Evolutionary conservation across 495 filamentous ascomycete species (phyloP), one percentile per base, ranked within the genome.

Genomic region (Trichoderma gamsii): DNA sequence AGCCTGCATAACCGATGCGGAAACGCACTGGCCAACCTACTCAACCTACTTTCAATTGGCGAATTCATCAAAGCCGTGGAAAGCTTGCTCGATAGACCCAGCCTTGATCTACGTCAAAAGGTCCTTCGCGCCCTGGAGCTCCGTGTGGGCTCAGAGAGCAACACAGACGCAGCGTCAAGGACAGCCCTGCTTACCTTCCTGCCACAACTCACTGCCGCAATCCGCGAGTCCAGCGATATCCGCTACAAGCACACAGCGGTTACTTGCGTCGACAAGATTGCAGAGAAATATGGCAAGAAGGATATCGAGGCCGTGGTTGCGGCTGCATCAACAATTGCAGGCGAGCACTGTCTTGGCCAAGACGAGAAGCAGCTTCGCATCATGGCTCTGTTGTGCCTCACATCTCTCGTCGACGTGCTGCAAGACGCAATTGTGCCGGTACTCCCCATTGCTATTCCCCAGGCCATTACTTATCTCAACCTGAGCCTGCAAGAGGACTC

Each of bases 251-350:
- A 89, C 71, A 89, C 88, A 35, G 90, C 93, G 6, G 83, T 98
- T 51, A 84, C 85, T 49, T 98, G 95, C 72, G 90, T 97, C 64
- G 92, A 97, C 78, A 88, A 89, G 72, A 93, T 98, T 66, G 85
- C 90, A 11, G 92, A 96, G 77, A 91, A 91, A 74, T 97, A 96
- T 74, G 95, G 95, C 66, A 94, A 93, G 77, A 92, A 90, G 73
- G 90, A 94, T 72, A 80, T 87, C 1, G 86, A 86, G 68, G 81
- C 83, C 6, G 84, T 87, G 41, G 78, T 81, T 9, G 88, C 88
- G 65, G 87, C 92, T 29, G 91, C 92, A 13, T 80, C 86, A 64
- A 87, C 89, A 8, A 88, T 98, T 73, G 87, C 90, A n/a, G 86
- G 91, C 59, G 77, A 84, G 41, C 80, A 90, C 68, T 93, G 90